Evolutionary conservation across 1,284 basidiomycete species (phyloP).

Genomic region (Fomitopsis betulina): DNA sequence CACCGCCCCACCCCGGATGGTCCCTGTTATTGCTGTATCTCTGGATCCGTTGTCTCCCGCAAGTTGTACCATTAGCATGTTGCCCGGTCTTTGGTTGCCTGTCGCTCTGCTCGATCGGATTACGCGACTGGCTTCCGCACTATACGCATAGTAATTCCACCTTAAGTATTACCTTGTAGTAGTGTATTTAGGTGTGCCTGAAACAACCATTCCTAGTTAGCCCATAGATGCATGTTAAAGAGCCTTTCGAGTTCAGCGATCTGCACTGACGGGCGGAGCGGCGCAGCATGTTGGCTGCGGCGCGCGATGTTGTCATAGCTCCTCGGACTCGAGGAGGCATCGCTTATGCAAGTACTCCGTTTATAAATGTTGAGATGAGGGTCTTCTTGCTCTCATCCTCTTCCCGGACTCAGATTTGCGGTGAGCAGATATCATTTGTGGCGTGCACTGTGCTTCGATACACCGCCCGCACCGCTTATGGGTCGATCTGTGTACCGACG

Average conservation of each 20-base stretch:
- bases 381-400: background rate
- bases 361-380: no score
- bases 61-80: background rate
- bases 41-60: no score
- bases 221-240: no score
- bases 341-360: no score
- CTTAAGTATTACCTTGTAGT: background rate
- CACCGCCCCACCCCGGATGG: background rate
- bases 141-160: background rate
- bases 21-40: background rate
- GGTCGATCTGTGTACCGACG: background rate
- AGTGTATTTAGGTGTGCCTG: background rate
- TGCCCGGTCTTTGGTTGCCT: background rate
- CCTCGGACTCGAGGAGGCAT: no score
- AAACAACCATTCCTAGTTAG: background rate
- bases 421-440: background rate
- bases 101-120: background rate
- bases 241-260: no score
- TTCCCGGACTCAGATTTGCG: background rate
- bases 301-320: background rate
- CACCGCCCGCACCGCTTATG: background rate
- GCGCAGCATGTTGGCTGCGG: background rate
- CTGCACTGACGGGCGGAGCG: background rate
- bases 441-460: background rate
- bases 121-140: background rate